Conservation (phyloP, 164 flowering plant genomes). For the Tetracentron sinense region DNA sequence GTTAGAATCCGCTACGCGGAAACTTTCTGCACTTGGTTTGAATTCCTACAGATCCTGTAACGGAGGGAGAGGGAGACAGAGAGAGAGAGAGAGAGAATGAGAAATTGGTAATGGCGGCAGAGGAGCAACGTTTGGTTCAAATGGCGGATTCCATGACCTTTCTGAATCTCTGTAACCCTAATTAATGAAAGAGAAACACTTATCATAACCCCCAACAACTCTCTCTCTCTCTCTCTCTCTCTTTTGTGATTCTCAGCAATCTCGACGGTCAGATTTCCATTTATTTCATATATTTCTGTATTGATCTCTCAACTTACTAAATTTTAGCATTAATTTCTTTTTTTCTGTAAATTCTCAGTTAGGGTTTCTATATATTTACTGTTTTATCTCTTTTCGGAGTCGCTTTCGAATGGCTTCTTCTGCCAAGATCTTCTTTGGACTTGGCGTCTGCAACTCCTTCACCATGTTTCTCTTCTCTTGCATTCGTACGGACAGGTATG, state of each 20-base stretch:
- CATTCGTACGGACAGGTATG: constrained; percentile 9
- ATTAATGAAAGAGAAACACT: too few relatives aligned
- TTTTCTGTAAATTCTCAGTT: not conserved
- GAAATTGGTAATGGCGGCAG: too few relatives aligned
- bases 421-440: too few relatives aligned
- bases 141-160: constrained; percentile 33
- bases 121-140: constrained; percentile 8
- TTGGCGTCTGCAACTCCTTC: not conserved
- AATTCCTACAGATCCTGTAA: too few relatives aligned
- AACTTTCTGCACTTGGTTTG: too few relatives aligned
- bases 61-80: not conserved
- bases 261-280: constrained; percentile 33
- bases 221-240: not conserved
- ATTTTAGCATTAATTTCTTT: not conserved
- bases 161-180: not conserved
- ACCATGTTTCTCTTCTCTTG: not conserved
- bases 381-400: not conserved
- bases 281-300: not conserved
- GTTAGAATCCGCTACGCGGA: too few relatives aligned
- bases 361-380: constrained; percentile 10
- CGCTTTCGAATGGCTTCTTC: not conserved
- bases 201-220: too few relatives aligned
- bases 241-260: not conserved
- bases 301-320: not conserved
- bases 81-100: not conserved